Evolutionary conservation across 345 rosid species (phyloP), one percentile per base, ranked within the genome.

Genomic region (Bruguiera parviflora): DNA sequence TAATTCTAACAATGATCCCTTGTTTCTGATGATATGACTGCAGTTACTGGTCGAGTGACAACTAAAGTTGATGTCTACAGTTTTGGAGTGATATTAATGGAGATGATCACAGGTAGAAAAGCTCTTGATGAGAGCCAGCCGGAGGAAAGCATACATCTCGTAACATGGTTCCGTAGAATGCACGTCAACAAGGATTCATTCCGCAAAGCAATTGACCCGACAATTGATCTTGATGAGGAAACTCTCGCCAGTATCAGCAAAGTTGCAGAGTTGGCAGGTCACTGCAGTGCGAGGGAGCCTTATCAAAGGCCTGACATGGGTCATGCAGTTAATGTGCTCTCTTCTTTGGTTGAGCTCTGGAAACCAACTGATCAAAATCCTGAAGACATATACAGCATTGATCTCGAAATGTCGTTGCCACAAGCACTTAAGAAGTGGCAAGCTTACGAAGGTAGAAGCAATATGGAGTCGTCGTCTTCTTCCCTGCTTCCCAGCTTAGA

Each of bases 271-370:
- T 10, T 75, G 65, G 79, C 79, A 37, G 79, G 75, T 22, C 79
- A 75, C 53, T 75, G 79, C 71, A 60, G 74, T 3, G 75, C 79
- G 1, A 65, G 75, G 62, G 75, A 70, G 51, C 75, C 79, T 20
- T 66, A 70, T 66, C 79, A 75, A 62, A 61, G 79, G 63, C 79
- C 79, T 10, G 79, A 75, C 67, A 70, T 75, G 79, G 75, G 79
- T 25, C 79, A 75, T 25, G 64, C 71, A 0, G 79, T 75, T 5
- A 70, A 75, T 29, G 74, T 70, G 2, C 37, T 75, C 7, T 59
- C 71, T 4, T 71, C 71, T 22, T 65, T 75, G 20, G 79, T 75
- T 28, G 79, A 75, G 67, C 79, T 59, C 10, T 75, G 79, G 79
- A 70, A 66, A 70, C 79, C 79, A 29, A 53, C 75, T 10, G 74